phyloP scores from a whole-genome alignment of 2,329 filamentous ascomycete species.

The Pseudophaeomoniella oleicola region DNA sequence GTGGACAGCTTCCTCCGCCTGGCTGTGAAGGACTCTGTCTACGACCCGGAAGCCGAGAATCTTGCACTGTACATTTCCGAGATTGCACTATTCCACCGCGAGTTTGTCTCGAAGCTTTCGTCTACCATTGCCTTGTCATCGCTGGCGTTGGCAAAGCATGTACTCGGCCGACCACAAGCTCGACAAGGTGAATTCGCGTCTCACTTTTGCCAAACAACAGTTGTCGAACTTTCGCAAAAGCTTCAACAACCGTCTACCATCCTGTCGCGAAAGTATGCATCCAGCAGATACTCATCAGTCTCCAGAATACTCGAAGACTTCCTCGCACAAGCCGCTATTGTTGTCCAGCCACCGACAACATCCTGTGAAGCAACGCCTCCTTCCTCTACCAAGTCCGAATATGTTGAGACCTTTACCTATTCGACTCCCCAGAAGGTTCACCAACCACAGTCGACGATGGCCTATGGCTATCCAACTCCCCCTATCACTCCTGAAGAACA shows the following conservation, averaged over 20 bases:
- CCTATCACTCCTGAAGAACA: conserved; percentile 32
- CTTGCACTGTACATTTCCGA: conserved; percentile 92
- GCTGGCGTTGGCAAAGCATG: conserved; percentile 71
- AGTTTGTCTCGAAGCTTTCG: conserved; percentile 85
- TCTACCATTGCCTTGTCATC: conserved; percentile 83
- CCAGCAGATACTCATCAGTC: conserved; percentile 49
- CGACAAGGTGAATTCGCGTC: conserved; percentile 61
- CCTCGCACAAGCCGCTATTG: conserved; percentile 33
- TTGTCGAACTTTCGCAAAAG: conserved; percentile 49
- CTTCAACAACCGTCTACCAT: conserved; percentile 54
- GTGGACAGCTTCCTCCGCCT: conserved; percentile 88
- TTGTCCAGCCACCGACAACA: conserved; percentile 7
- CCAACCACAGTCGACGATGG: conserved; percentile 16
- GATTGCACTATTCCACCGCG: conserved; percentile 88
- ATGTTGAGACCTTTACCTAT: neutral
- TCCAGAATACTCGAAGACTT: conserved; percentile 52
- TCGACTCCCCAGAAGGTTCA: conserved; percentile 25
- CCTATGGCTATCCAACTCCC: conserved; percentile 31
- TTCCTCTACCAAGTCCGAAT: neutral
- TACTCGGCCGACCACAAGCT: conserved; percentile 66
- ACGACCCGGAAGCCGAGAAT: conserved; percentile 79
- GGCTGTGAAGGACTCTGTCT: conserved; percentile 59
- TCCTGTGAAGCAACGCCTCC: neutral
- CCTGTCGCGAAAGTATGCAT: conserved; percentile 53
- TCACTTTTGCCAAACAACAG: conserved; percentile 34